These are phyloP conservation scores for Penicillium tannophilum DNA, from an alignment of 495 filamentous ascomycete species.

Conservation along the genomic window DNA sequence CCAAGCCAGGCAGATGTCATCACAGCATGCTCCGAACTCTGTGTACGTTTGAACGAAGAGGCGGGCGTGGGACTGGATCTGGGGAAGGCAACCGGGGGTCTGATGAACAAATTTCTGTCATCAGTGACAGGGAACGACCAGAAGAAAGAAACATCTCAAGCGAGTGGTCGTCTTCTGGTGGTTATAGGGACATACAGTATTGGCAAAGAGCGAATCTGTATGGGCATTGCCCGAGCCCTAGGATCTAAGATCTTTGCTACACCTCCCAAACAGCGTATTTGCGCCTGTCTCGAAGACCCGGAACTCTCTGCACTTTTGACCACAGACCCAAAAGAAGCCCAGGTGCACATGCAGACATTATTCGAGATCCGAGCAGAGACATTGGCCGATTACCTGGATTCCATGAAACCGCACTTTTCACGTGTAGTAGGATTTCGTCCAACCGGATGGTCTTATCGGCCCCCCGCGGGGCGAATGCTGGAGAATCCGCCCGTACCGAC, in stretches of 20 bases:
- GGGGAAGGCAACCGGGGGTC: constrained; percentile 39
- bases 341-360: constrained; percentile 96
- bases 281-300: constrained; percentile 78
- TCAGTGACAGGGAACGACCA: constrained; percentile 19
- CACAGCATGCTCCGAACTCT: constrained; percentile 85
- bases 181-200: constrained; percentile 97
- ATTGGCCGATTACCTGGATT: constrained; percentile 81
- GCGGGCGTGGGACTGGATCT: constrained; percentile 52
- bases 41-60: constrained; percentile 65
- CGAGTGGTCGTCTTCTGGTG: constrained; percentile 74
- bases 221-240: constrained; percentile 86
- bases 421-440: constrained; percentile 91
- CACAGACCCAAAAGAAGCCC: constrained; percentile 75
- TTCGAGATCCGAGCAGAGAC: constrained; percentile 90
- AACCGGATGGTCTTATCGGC: constrained; percentile 87
- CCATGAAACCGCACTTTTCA: constrained; percentile 73
- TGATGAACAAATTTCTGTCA: constrained; percentile 66
- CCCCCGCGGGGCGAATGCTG: constrained; percentile 62
- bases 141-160: constrained; percentile 11
- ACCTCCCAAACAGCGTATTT: constrained; percentile 79
- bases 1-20: constrained; percentile 87
- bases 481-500: constrained; percentile 66
- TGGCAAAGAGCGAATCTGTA: constrained; percentile 94
- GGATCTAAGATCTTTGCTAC: constrained; percentile 89
- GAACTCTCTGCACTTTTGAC: constrained; percentile 80